A percentile compares a stretch with the other conserved stretches of the same genome.
These are phyloP conservation scores for Lecanicillium sp. DNA, from an alignment of 2,329 filamentous ascomycete genomes.

Conservation along the genomic window DNA sequence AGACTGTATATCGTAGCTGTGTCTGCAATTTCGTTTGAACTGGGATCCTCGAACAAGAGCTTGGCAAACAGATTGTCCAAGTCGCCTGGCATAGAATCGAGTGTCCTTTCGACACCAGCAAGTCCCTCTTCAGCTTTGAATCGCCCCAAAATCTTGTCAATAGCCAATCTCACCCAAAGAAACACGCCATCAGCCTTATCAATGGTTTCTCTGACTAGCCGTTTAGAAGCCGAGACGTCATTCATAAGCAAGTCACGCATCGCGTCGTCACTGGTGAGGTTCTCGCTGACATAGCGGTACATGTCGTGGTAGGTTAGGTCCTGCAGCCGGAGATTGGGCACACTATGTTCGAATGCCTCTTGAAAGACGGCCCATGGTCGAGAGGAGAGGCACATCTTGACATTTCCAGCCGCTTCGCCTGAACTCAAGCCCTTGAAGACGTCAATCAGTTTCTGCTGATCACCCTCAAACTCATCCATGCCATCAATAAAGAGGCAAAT, in stretches of 20 bases:
- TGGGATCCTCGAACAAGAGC: conserved; percentile 21
- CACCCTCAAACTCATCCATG: conserved; percentile 25
- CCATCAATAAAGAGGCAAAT: conserved; percentile 25
- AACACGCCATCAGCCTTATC: conserved; percentile 23
- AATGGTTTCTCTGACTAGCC: conserved; percentile 12
- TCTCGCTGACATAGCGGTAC: conserved; percentile 16
- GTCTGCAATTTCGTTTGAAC: conserved; percentile 9
- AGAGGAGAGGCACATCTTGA: conserved; percentile 26
- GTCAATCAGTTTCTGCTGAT: conserved; percentile 18
- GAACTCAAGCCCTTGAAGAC: conserved; percentile 18
- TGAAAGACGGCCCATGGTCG: conserved; percentile 22
- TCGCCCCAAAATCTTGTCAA: conserved; percentile 18
- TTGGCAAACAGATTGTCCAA: conserved; percentile 21
- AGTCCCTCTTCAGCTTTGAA: conserved; percentile 6
- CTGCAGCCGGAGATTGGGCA: conserved; percentile 19
- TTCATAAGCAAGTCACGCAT: conserved; percentile 11
- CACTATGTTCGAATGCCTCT: conserved; percentile 15
- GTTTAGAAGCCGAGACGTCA: conserved; percentile 1
- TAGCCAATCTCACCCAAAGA: conserved; percentile 24
- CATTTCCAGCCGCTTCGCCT: conserved; percentile 7
- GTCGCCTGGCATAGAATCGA: conserved; percentile 16
- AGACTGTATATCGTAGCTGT: conserved; percentile 21
- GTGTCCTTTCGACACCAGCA: conserved; percentile 1
- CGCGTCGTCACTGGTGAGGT: conserved; percentile 10
- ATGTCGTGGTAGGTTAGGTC: conserved; percentile 20